These are phyloP conservation scores for Crithidia fasciculata DNA, from an alignment of 208 protist species.

Conservation along the genomic window DNA sequence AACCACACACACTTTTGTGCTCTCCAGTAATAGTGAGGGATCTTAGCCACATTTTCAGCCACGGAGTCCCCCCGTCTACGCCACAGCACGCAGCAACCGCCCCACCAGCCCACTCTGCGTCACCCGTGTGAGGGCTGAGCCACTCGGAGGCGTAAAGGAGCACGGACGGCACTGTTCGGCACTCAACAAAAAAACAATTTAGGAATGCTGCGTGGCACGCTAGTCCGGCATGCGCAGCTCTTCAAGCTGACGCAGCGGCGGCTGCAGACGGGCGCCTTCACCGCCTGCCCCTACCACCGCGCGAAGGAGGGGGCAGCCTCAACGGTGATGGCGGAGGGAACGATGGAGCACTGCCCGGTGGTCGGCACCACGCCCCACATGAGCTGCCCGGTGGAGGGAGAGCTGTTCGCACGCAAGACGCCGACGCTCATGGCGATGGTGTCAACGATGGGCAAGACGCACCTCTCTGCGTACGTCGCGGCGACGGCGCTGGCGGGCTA, in stretches of 20 bases:
- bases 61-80: too few relatives aligned
- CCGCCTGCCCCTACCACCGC: conserved; percentile 60
- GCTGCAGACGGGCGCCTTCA: conserved; percentile 32
- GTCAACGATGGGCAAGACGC: conserved; percentile 79
- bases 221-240: conserved; percentile 25
- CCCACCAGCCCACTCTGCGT: too few relatives aligned
- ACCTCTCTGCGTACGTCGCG: conserved; percentile 84
- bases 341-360: conserved; percentile 61
- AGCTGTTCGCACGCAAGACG: conserved; percentile 23
- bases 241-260: conserved; percentile 27
- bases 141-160: too few relatives aligned
- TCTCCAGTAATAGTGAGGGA: too few relatives aligned
- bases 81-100: too few relatives aligned
- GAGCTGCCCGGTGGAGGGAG: conserved; percentile 56
- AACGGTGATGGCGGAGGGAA: conserved; percentile 24
- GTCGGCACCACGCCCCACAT: conserved; percentile 53
- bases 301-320: conserved; percentile 20
- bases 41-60: too few relatives aligned
- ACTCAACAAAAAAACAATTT: not conserved
- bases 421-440: conserved; percentile 50
- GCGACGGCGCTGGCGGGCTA: conserved; percentile 80
- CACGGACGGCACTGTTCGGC: too few relatives aligned
- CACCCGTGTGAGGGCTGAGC: too few relatives aligned
- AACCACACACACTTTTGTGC: too few relatives aligned
- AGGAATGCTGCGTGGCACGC: conserved; percentile 33